A percentile compares a stretch with the other conserved stretches of the same genome.
phyloP scores from a whole-genome alignment of 1,139 yeast genomes.

The Blastobotrys niveus region DNA sequence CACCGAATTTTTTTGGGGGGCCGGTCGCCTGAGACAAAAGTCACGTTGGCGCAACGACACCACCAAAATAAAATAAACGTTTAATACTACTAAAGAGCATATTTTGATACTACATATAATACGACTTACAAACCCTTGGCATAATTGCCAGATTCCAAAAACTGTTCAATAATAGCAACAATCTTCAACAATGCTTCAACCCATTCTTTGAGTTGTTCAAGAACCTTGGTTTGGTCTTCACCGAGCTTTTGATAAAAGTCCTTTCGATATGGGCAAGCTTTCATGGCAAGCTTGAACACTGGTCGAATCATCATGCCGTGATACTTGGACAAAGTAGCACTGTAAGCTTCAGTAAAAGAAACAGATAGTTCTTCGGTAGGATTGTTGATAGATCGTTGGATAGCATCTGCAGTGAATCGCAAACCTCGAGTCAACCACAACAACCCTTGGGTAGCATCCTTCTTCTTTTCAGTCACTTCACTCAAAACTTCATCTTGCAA shows the following conservation, averaged over 20 bases:
- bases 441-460: conserved; percentile 86
- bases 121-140: conserved; percentile 79
- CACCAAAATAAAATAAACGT: no score
- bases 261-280: conserved; percentile 88
- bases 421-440: conserved; percentile 80
- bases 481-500: conserved; percentile 69
- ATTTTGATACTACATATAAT: no score
- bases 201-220: conserved; percentile 64
- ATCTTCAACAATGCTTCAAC: conserved; percentile 68
- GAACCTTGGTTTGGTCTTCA: conserved; percentile 48
- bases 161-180: conserved; percentile 66
- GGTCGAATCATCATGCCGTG: conserved; percentile 82
- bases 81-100: no score
- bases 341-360: conserved; percentile 78
- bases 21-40: no score
- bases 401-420: conserved; percentile 82
- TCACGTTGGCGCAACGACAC: no score
- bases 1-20: no score
- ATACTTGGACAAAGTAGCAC: conserved; percentile 70
- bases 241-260: conserved; percentile 82
- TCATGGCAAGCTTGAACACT: conserved; percentile 88
- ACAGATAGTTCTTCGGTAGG: conserved; percentile 62
- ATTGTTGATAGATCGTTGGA: conserved; percentile 65
- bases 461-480: conserved; percentile 58
- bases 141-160: conserved; percentile 73